Base-by-base conservation (phyloP, 805 yeast species). In the Zygoascus tannicola region DNA sequence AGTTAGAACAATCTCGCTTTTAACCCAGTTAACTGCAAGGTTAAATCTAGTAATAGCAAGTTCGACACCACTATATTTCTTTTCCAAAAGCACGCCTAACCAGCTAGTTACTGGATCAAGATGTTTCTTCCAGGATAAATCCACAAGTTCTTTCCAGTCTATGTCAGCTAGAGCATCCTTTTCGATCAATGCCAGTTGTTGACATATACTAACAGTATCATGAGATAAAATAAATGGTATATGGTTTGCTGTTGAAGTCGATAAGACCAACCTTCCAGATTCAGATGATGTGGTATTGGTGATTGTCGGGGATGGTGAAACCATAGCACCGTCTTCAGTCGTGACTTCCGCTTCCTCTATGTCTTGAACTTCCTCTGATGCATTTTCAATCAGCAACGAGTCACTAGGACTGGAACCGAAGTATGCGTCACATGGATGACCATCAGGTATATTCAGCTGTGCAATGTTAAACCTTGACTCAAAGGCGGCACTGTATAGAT, bases 81-180 rank as follows among this genome's bases (percentile, higher is more conserved):
- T 76, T 73, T 59, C 78, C 75, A 19, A 73, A 44, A 88, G 67
- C 28, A 85, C 70, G 49, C 78, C 81, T 22, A 87, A 65, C 98
- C 98, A 92, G 55, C 92, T 84, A 50, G 77, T 78, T 19, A 78
- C 80, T 1, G 87, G 81, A 1, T 71, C 74, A 39, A 82, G 60
- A 30, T 78, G 76, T 46, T 74, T 74, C 42, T 76, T 75, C 86
- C 95, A 82, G 40, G 76, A 72, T 49, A 84, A 65, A 49, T 85
- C 88, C 35, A 88, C 70, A 36, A 90, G 69, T 52, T 86, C 95
- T 54, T 78, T 80, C 97, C 97, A 90, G 60, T 90, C 97, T 33
- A 92, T 73, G 55, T 86, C 95, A 42, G 76, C 72, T 19, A 88
- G 62, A 35, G 87, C 74, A 60, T 92, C 97, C 43, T 79, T 70